phyloP scores from a whole-genome alignment of 2,329 filamentous ascomycete species.

The Leptosphaerulina australis region DNA sequence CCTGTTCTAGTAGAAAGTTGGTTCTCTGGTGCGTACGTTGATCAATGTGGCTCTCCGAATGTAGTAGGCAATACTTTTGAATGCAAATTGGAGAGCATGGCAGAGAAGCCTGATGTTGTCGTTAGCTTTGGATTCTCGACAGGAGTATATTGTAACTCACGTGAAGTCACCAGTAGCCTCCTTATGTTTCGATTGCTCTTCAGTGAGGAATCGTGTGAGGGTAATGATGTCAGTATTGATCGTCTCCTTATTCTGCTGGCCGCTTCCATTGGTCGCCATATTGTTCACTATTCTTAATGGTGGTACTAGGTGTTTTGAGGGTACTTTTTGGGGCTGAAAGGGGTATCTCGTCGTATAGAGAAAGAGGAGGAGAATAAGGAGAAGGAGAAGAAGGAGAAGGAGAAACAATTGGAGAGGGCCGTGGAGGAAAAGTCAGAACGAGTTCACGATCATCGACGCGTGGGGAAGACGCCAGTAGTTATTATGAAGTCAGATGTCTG shows the following conservation, averaged over 20 bases:
- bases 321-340: background rate
- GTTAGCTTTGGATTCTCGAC: background rate
- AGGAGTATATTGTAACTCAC: conserved; percentile 54
- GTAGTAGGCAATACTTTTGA: conserved; percentile 99
- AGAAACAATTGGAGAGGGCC: conserved; percentile 5
- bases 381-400: too few relatives aligned
- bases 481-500: conserved; percentile 40
- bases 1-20: background rate
- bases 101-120: conserved; percentile 75
- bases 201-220: conserved; percentile 91
- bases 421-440: conserved; percentile 12
- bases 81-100: conserved; percentile 98
- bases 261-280: conserved; percentile 52
- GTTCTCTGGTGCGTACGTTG: conserved; percentile 61
- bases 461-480: conserved; percentile 26
- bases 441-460: conserved; percentile 22
- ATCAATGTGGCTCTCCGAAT: conserved; percentile 94
- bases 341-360: conserved; percentile 8
- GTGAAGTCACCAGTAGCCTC: conserved; percentile 99
- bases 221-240: conserved; percentile 97
- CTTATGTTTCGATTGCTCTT: conserved; percentile 91
- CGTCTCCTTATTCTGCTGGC: conserved; percentile 66
- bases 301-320: background rate
- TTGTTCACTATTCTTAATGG: background rate
- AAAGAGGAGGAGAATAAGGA: conserved; percentile 3